These are phyloP conservation scores for Wickerhamomyces hampshirensis DNA, from an alignment of 805 yeast species.

Conservation along the genomic window DNA sequence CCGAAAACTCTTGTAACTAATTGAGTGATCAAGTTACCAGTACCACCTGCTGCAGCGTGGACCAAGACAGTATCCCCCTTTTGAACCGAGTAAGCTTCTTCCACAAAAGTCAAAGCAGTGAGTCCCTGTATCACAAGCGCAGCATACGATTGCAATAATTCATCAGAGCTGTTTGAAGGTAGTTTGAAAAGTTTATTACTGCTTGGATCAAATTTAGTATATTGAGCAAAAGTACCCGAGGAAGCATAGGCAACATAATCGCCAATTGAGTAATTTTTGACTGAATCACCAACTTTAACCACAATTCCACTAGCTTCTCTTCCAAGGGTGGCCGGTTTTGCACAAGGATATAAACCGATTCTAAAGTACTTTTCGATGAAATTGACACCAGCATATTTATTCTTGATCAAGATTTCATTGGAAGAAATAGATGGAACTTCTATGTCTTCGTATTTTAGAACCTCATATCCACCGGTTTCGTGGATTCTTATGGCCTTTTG, in stretches of 20 bases:
- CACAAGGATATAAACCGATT: constrained; percentile 64
- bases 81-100: constrained; percentile 62
- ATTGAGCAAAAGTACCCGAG: constrained; percentile 64
- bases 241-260: constrained; percentile 63
- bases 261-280: constrained; percentile 53
- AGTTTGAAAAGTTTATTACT: constrained; percentile 38
- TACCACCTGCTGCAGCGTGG: constrained; percentile 97
- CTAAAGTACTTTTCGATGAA: constrained; percentile 83
- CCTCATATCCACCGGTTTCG: constrained; percentile 41
- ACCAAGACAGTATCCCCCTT: constrained; percentile 69
- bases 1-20: constrained; percentile 51
- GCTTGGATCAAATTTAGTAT: constrained; percentile 43
- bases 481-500: constrained; percentile 54
- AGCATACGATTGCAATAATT: constrained; percentile 49
- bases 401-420: constrained; percentile 64
- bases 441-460: constrained; percentile 47
- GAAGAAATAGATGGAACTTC: constrained; percentile 54
- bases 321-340: constrained; percentile 63
- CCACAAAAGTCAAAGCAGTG: constrained; percentile 69
- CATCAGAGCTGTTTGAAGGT: constrained; percentile 43
- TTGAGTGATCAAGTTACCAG: constrained; percentile 70
- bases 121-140: constrained; percentile 66
- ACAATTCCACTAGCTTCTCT: constrained; percentile 71
- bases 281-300: constrained; percentile 58
- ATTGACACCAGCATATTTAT: constrained; percentile 74